These are phyloP conservation scores for Nicotiana tomentosiformis DNA, from an alignment of 257 asterid genomes.

Conservation along the genomic window DNA sequence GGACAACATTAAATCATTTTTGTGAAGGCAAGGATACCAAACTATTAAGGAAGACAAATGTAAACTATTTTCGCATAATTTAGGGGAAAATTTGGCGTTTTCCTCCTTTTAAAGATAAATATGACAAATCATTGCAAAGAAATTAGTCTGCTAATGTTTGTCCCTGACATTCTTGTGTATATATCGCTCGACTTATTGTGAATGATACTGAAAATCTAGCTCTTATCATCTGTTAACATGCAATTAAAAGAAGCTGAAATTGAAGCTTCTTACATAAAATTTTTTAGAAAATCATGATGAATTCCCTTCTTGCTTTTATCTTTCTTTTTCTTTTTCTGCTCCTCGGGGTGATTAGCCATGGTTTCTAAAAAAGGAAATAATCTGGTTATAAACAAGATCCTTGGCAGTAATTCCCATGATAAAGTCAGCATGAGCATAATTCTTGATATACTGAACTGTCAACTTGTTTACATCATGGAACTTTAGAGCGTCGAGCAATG, in stretches of 20 bases:
- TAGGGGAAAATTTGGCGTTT: too few relatives aligned
- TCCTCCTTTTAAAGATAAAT: too few relatives aligned
- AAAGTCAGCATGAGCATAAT: slow-evolving; percentile 57
- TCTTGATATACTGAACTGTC: slow-evolving; percentile 27
- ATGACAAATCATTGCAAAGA: too few relatives aligned
- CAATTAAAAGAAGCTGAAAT: not conserved
- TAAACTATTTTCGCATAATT: too few relatives aligned
- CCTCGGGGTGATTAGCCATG: not conserved
- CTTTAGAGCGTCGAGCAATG: slow-evolving; percentile 26
- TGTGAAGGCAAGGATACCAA: too few relatives aligned
- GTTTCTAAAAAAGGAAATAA: slow-evolving; percentile 37
- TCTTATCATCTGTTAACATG: not conserved
- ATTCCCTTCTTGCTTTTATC: not conserved
- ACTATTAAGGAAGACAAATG: too few relatives aligned
- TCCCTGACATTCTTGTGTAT: too few relatives aligned
- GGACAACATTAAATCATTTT: too few relatives aligned
- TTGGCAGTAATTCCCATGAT: slow-evolving; percentile 43
- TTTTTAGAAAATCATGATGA: not conserved
- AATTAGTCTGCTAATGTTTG: too few relatives aligned
- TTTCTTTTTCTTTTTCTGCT: not conserved
- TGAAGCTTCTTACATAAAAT: not conserved
- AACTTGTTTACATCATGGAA: slow-evolving; percentile 41
- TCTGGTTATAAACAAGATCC: slow-evolving; percentile 37
- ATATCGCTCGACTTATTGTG: too few relatives aligned
- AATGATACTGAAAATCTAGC: too few relatives aligned